Base-by-base conservation (phyloP, 75 land plant species). In the Isoetes taiwanensis region DNA sequence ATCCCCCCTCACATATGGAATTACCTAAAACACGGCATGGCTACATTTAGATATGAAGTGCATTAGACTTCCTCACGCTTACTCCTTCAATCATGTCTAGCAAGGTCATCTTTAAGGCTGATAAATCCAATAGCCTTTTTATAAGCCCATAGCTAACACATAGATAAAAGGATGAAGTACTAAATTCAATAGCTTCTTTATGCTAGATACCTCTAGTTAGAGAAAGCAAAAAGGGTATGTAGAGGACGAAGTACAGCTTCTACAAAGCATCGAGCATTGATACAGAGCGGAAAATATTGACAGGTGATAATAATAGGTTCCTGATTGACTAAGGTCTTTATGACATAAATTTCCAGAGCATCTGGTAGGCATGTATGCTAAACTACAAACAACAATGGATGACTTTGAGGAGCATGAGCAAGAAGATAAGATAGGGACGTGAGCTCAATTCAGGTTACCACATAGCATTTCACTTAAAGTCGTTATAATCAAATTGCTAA, bases 1-100 rank as follows among this genome's bases (percentile, higher is more conserved):
- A 71, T 56, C 76, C 60, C 91, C 97, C 33, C 78, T 69, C 39
- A 70, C 57, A 58, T 82, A 90, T 17, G 97, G 93, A 63, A 90
- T 86, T 3, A 86, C 88, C 95, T 88, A 28, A 48, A 48, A 34
- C 0, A 29, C 27, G 50, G 39, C 39, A 10, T 10, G 12, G 12
- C 9, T 10, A 37, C 14, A 10, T 37, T 37, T 10, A 37, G 14
- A 37, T 10, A 37, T 10, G 39, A 37, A 9, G 39, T 37, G 39
- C 9, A 37, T 14, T 37, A 9, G 14, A 37, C 39, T 37, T 10
- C 39, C 9, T 37, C 14, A 10, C 39, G 14, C 39, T 37, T 14
- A 37, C 39, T 37, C 9, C 39, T 37, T 37, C 9, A 10, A 14
- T 37, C 14, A 37, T 10, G 14, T 14, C 39, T 14, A 9, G 14